These are phyloP conservation scores for Ilex paraguariensis DNA, from an alignment of 305 asterid species.

Conservation along the genomic window DNA sequence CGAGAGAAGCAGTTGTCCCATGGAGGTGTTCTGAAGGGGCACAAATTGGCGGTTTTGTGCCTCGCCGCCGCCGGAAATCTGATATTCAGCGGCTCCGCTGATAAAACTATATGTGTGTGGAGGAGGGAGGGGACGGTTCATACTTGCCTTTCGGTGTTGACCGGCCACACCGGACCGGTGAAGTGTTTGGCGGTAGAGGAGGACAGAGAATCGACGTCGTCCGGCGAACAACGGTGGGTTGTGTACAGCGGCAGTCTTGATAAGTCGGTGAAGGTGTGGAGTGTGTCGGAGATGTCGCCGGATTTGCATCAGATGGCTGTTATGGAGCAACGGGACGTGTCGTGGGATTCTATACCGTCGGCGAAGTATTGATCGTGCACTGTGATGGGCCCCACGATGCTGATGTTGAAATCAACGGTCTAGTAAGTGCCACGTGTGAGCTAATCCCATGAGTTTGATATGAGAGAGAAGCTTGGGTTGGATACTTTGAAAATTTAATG, in stretches of 20 bases:
- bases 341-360: slow-evolving; percentile 63
- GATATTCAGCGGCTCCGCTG: slow-evolving; percentile 79
- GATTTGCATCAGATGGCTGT: slow-evolving; percentile 31
- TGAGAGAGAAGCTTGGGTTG: too few relatives aligned
- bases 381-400: too few relatives aligned
- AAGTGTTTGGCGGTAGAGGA: slow-evolving; percentile 70
- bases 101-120: slow-evolving; percentile 85
- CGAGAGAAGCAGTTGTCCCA: slow-evolving; percentile 42
- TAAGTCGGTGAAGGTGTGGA: slow-evolving; percentile 87
- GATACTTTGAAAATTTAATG: too few relatives aligned
- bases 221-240: slow-evolving; percentile 50
- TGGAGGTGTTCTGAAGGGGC: slow-evolving; percentile 77
- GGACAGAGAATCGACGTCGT: slow-evolving; percentile 29
- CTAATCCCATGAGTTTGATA: too few relatives aligned
- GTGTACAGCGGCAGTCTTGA: slow-evolving; percentile 90
- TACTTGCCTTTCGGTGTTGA: slow-evolving; percentile 58
- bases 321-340: slow-evolving; percentile 23
- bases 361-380: slow-evolving; percentile 38
- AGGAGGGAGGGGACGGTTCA: slow-evolving; percentile 58
- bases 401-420: too few relatives aligned
- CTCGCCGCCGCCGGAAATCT: slow-evolving; percentile 59
- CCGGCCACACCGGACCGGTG: slow-evolving; percentile 86
- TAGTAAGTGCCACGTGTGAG: too few relatives aligned
- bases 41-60: slow-evolving; percentile 78
- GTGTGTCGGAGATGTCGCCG: slow-evolving; percentile 70